A percentile compares a stretch with the other conserved stretches of the same genome.
Conservation (phyloP, 2,329 filamentous ascomycete species). For the Ceratocystis diversiconidia region DNA sequence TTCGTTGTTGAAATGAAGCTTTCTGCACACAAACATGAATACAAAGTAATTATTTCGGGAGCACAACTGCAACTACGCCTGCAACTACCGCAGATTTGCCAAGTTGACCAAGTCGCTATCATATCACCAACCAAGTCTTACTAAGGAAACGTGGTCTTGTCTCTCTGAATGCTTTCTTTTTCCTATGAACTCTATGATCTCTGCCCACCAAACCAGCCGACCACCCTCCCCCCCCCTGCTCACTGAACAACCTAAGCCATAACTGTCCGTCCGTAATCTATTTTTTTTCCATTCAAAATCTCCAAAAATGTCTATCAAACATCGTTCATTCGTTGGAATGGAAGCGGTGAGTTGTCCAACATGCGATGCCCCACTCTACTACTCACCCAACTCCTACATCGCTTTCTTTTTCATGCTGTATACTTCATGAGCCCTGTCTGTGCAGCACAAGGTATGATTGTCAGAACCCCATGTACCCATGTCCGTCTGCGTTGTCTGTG, state of each 20-base stretch:
- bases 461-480: conserved; percentile 1
- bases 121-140: neutral
- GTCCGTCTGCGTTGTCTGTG: conserved; percentile 5
- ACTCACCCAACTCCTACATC: conserved; percentile 4
- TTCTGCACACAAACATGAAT: neutral
- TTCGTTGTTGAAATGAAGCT: neutral
- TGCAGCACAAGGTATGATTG: conserved; percentile 8
- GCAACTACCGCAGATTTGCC: neutral
- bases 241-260: neutral
- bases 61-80: too few species aligned
- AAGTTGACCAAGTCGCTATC: neutral
- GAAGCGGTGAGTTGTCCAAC: conserved; percentile 6
- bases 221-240: neutral
- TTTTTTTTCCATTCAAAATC: neutral
- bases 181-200: neutral
- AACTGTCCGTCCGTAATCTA: neutral
- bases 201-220: neutral
- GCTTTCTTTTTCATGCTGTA: conserved; percentile 4
- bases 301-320: neutral
- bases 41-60: neutral
- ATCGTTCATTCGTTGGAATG: conserved; percentile 1
- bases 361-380: conserved; percentile 5
- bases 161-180: conserved; percentile 1
- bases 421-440: conserved; percentile 3
- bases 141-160: neutral